A percentile compares a stretch with the other conserved stretches of the same genome.
Evolutionary conservation across 345 rosid genomes (phyloP).

Genomic region (Melastoma malabathricum): DNA sequence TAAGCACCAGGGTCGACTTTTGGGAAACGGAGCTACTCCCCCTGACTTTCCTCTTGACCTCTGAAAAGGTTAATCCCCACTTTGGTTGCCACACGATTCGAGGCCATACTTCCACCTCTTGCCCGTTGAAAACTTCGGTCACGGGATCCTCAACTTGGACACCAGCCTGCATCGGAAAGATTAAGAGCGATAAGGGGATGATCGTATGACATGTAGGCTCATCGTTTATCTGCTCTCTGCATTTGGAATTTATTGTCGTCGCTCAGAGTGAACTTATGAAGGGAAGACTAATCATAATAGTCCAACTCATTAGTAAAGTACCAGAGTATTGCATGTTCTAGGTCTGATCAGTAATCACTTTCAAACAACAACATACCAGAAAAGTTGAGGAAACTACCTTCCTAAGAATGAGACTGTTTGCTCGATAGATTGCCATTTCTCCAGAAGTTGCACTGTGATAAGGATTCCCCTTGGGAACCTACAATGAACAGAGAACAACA

Average conservation of each 20-base stretch:
- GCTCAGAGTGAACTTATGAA: neutral
- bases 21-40: slow-evolving; percentile 56
- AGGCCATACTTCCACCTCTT: slow-evolving; percentile 95
- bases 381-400: slow-evolving; percentile 22
- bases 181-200: slow-evolving; percentile 3
- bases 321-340: no score
- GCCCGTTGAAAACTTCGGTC: slow-evolving; percentile 52
- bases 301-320: no score
- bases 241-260: neutral
- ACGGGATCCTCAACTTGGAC: slow-evolving; percentile 58
- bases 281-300: neutral
- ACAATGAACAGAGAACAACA: slow-evolving; percentile 6
- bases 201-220: neutral
- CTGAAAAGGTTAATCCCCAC: slow-evolving; percentile 76
- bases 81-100: slow-evolving; percentile 73
- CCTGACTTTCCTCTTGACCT: slow-evolving; percentile 47
- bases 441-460: slow-evolving; percentile 95
- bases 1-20: slow-evolving; percentile 58
- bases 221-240: neutral
- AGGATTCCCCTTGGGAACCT: slow-evolving; percentile 92
- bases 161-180: slow-evolving; percentile 43
- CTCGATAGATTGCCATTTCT: slow-evolving; percentile 78
- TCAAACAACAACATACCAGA: neutral
- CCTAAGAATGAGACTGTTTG: slow-evolving; percentile 61
- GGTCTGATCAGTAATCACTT: neutral